Base-by-base conservation (phyloP, 2,329 filamentous ascomycete species). In the Fusarium irregulare region DNA sequence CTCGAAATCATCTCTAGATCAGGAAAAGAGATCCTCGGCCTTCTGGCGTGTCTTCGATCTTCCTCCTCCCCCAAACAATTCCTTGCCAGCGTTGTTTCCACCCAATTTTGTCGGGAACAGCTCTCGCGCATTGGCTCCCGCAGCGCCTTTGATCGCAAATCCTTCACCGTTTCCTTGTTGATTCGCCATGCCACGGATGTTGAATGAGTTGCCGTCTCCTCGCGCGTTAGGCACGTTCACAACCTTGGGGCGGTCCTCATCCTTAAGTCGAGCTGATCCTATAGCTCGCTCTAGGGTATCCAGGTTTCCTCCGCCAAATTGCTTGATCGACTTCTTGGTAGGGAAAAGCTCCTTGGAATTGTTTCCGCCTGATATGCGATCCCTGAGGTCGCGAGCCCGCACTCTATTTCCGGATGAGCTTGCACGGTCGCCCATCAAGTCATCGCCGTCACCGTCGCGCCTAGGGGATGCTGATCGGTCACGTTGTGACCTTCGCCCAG, bases 11-110 rank as follows among this genome's bases (percentile, higher is more conserved):
- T 28, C 28, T 28, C 28, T 28, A 6, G 16, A 20, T 46, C 61
- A 93, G 66, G 85, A 84, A 76, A 93, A 94, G 68, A 92, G 82
- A 80, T 94, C 92, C 73, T 93, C 90, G 0, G 92, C 92, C 75
- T 84, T 89, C 73, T 91, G 88, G 69, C 92, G 86, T 66, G 79
- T 77, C 91, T 92, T 70, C 69, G 77, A 55, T 50, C 75, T 71
- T 25, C 70, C 27, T 89, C 75, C 67, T 82, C 88, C 60, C 82
- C 88, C 63, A 73, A 93, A 92, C 18, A 93, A 78, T 76, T 94
- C 92, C 78, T 92, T 93, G 51, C 88, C 88, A 4, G 85, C 80
- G 75, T 93, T 92, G 44, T 55, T 67, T n/a, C 68, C 70, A 27
- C 82, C 83, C 46, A 89, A 86, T 70, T 88, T 91, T 18, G 84